Evolutionary conservation across 495 filamentous ascomycete genomes (phyloP), one percentile per base, ranked within the genome.

Genomic region (Aspergillus diversus): DNA sequence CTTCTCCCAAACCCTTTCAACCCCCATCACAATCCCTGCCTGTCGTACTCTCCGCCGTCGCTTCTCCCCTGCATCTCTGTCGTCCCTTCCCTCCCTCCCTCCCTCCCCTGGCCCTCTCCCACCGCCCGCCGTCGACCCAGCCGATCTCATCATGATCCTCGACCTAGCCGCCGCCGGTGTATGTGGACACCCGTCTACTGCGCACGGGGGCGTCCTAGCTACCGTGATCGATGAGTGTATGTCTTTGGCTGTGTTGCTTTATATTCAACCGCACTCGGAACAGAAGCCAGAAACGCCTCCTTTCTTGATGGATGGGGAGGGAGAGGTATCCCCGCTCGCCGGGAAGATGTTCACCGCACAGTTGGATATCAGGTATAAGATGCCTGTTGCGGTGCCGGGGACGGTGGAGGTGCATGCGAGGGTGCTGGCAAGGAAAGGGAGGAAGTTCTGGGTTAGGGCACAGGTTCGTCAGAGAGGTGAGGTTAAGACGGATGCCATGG

Each of bases 181-280:
- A 0, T 72, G 71, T 33, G 79, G 79, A 0, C 77, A 80, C 59
- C 75, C 79, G 13, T 61, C 52, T 0, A 79, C 73, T 1, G 76
- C 70, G 31, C 79, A 81, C 61, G 79, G 79, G 0, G 79, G 79
- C 7, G 63, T 93, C 12, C 72, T 92, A 35, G 90, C 89, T 2
- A 91, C 89, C 1, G 67, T 92, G 33, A 86, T 92, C 63, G 91
- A 92, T 74, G 87, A 88, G 74, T 80, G 82, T 12, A 79, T 80
- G 77, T 77, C 71, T 5, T 55, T 76, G 17, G 72, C 74, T 33
- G 71, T 80, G 11, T 68, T 71, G 21, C 60, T 73, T 33, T 75
- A 80, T 68, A 59, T 27, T 27, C 21, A 27, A 27, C 21, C 21
- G 21, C 21, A 27, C 21, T 27, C 21, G 21, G 21, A 27, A 27